Evolutionary conservation across 2,329 filamentous ascomycete species (phyloP).

Genomic region (Exophiala aquamarina): DNA sequence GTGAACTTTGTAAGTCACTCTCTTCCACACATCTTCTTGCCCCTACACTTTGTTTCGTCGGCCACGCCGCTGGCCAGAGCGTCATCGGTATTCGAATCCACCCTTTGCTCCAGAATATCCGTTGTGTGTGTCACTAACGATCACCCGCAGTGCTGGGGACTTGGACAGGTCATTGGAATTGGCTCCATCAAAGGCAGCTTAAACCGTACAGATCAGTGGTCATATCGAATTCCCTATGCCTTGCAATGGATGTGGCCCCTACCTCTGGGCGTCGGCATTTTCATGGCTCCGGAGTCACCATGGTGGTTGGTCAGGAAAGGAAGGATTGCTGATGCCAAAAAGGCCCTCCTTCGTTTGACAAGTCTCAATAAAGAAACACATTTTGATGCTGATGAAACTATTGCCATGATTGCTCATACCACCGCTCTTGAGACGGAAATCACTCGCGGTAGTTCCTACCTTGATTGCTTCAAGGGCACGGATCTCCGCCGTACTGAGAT

Average conservation of each 20-base stretch:
- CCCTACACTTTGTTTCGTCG: no score
- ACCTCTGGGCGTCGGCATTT: slow-evolving; percentile 47
- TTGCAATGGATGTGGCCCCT: slow-evolving; percentile 55
- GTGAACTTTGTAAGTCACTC: slow-evolving; percentile 37
- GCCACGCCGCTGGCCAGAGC: no score
- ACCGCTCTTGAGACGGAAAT: slow-evolving; percentile 76
- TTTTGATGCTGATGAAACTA: slow-evolving; percentile 78
- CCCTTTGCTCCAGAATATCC: no score
- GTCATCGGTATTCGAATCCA: no score
- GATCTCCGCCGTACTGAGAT: slow-evolving; percentile 78
- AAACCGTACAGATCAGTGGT: slow-evolving; percentile 46
- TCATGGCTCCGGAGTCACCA: slow-evolving; percentile 50
- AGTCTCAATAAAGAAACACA: slow-evolving; percentile 56
- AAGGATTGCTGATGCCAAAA: slow-evolving; percentile 46
- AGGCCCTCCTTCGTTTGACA: slow-evolving; percentile 45
- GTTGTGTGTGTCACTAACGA: slow-evolving; percentile 15
- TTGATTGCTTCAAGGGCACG: slow-evolving; percentile 81
- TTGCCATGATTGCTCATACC: slow-evolving; percentile 91
- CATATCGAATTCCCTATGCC: slow-evolving; percentile 52
- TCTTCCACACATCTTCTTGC: no score
- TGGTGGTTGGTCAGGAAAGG: slow-evolving; percentile 53
- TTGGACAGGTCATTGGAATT: slow-evolving; percentile 52
- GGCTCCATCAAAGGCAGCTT: slow-evolving; percentile 52
- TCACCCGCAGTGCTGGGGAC: slow-evolving; percentile 37
- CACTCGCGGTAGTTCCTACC: slow-evolving; percentile 70